phyloP scores from a whole-genome alignment of 306 rosid genomes.

The Sicyos edulis region DNA sequence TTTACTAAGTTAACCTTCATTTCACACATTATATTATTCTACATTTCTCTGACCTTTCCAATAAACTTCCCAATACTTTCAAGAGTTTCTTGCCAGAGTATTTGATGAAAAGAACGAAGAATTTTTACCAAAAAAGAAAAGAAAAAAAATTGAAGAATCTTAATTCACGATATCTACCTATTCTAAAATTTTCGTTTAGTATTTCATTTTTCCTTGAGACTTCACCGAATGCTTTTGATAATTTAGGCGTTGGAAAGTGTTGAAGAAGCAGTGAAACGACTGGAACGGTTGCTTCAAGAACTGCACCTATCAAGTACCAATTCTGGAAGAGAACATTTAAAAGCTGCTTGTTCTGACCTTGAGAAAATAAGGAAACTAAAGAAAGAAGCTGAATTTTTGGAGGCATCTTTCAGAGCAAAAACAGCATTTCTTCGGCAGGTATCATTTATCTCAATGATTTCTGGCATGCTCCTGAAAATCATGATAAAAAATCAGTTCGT shows the following conservation, averaged over 20 bases:
- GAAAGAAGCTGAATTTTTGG: constrained; percentile 96
- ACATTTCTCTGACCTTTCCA: too few relatives aligned
- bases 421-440: constrained; percentile 85
- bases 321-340: constrained; percentile 86
- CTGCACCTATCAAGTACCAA: constrained; percentile 69
- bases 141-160: not conserved
- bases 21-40: too few relatives aligned
- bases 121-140: too few relatives aligned
- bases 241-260: constrained; percentile 85
- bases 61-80: too few relatives aligned
- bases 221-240: constrained; percentile 19
- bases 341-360: constrained; percentile 98
- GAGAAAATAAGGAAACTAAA: constrained; percentile 87
- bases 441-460: constrained; percentile 11
- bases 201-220: not conserved
- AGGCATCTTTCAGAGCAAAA: constrained; percentile 92
- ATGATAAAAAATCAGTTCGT: not conserved
- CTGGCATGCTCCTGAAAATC: not conserved
- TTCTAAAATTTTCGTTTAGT: not conserved
- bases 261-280: constrained; percentile 69
- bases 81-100: too few relatives aligned
- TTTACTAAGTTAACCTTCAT: too few relatives aligned
- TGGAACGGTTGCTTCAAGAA: constrained; percentile 92
- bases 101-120: too few relatives aligned
- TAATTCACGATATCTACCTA: not conserved